Conservation (phyloP, 1,284 basidiomycete species). For the Rhodotorula sp. region DNA sequence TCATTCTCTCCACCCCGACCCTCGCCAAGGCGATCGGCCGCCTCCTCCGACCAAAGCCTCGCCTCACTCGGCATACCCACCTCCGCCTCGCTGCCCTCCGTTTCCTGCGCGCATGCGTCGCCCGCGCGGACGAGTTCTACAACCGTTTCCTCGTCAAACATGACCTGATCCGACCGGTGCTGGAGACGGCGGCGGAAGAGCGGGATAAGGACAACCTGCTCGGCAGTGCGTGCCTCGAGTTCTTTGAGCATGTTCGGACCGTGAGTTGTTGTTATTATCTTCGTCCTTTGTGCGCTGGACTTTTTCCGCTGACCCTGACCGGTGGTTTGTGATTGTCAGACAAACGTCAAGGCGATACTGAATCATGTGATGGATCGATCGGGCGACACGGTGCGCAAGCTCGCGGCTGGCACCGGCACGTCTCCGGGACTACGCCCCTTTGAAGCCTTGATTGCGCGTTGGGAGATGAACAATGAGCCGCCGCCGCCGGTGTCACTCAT, state of each 20-base stretch:
- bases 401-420: slow-evolving; percentile 58
- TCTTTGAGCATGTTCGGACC: slow-evolving; percentile 84
- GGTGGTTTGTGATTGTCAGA: slow-evolving; percentile 5
- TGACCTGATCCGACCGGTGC: slow-evolving; percentile 76
- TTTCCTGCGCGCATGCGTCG: slow-evolving; percentile 83
- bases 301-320: slow-evolving; percentile 3
- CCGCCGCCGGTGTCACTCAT: slow-evolving; percentile 54
- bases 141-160: slow-evolving; percentile 81
- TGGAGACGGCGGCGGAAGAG: slow-evolving; percentile 78
- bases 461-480: slow-evolving; percentile 90
- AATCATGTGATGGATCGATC: slow-evolving; percentile 78
- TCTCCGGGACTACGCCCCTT: slow-evolving; percentile 60
- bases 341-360: slow-evolving; percentile 63
- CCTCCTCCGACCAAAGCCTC: slow-evolving; percentile 59
- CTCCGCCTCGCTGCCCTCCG: slow-evolving; percentile 84
- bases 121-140: slow-evolving; percentile 81
- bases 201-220: slow-evolving; percentile 85
- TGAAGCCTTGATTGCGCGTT: slow-evolving; percentile 69
- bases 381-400: slow-evolving; percentile 63
- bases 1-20: slow-evolving; percentile 70
- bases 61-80: slow-evolving; percentile 75
- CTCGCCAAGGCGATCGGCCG: slow-evolving; percentile 71
- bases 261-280: slow-evolving; percentile 54
- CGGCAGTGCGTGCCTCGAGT: slow-evolving; percentile 90
- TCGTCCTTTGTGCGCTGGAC: slow-evolving; percentile 5